Conservation (phyloP, 306 rosid genomes). For the Trifolium fragiferum region DNA sequence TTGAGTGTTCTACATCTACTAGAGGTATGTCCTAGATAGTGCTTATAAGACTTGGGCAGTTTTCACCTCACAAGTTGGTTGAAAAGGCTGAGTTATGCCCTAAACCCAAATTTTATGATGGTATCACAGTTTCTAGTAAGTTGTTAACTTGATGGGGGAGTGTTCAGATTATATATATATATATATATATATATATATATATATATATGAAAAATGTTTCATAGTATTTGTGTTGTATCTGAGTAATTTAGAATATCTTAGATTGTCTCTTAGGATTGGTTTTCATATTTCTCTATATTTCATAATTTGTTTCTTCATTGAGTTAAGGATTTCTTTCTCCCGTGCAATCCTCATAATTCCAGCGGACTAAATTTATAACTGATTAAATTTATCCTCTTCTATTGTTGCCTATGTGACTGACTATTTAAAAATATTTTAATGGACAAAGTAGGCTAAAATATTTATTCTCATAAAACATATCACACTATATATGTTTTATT, state of each 20-base stretch:
- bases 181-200: too few species aligned
- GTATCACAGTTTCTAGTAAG: neutral
- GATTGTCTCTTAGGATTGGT: neutral
- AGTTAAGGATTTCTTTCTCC: slow-evolving; percentile 5
- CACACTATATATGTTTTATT: slow-evolving; percentile 30
- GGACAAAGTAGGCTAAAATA: neutral
- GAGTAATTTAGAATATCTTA: neutral
- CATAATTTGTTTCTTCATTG: neutral
- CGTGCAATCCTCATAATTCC: neutral
- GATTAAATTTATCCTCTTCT: slow-evolving; percentile 35
- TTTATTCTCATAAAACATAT: neutral
- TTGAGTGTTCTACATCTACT: neutral
- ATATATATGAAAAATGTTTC: neutral
- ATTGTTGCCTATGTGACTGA: slow-evolving; percentile 15
- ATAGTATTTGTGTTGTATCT: neutral
- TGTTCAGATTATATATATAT: too few species aligned
- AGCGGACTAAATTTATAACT: slow-evolving; percentile 10
- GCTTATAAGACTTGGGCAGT: neutral
- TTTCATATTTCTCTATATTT: neutral
- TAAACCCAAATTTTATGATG: neutral
- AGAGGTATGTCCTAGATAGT: neutral
- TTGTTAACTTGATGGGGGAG: neutral
- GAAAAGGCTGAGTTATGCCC: neutral
- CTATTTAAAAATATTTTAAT: slow-evolving; percentile 3
- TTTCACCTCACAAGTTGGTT: neutral